Evolutionary conservation across 2,329 filamentous ascomycete species (phyloP).

Genomic region (Diplodia scrobiculata): DNA sequence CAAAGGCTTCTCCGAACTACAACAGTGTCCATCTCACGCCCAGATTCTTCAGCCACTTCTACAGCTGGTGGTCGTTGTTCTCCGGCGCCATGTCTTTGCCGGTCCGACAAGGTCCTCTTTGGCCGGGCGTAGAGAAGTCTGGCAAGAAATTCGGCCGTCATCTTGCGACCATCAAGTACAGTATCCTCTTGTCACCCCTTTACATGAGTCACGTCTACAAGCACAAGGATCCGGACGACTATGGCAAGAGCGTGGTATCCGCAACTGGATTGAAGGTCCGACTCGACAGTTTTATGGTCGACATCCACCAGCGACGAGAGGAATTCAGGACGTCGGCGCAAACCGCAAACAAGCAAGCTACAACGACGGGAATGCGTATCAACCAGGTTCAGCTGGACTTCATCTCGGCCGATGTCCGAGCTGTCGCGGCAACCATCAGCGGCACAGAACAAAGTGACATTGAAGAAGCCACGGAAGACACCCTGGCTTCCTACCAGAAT

Average conservation of each 20-base stretch:
- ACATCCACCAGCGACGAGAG: constrained; percentile 90
- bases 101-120: constrained; percentile 86
- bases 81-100: constrained; percentile 92
- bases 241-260: constrained; percentile 74
- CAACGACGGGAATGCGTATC: constrained; percentile 91
- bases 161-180: constrained; percentile 98
- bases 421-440: constrained; percentile 85
- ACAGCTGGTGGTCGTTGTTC: constrained; percentile 96
- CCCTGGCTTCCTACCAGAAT: constrained; percentile 57
- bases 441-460: constrained; percentile 78
- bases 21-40: constrained; percentile 94
- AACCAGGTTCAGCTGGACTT: constrained; percentile 93
- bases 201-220: constrained; percentile 98
- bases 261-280: constrained; percentile 96
- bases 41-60: constrained; percentile 97
- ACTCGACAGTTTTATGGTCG: constrained; percentile 95
- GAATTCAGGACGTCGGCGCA: constrained; percentile 83
- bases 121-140: constrained; percentile 90
- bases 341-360: constrained; percentile 65
- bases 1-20: constrained; percentile 82
- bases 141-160: constrained; percentile 99
- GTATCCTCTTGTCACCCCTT: constrained; percentile 83
- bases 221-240: constrained; percentile 92
- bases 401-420: constrained; percentile 85
- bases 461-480: constrained; percentile 65